Evolutionary conservation across 2,329 filamentous ascomycete genomes (phyloP).

Genomic region (Setomelanomma holmii): DNA sequence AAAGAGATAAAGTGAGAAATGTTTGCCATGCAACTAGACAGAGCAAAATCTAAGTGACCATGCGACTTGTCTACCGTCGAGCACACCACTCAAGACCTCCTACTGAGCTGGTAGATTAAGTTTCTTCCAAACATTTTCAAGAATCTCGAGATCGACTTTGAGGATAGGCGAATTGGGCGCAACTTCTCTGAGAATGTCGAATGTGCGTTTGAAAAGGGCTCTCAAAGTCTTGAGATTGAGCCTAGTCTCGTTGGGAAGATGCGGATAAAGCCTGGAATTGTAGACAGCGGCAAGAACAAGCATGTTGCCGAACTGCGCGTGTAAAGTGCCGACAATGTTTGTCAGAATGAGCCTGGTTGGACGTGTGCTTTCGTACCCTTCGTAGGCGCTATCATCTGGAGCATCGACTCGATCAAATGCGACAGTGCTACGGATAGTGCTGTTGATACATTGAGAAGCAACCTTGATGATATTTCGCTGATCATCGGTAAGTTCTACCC

Average conservation of each 20-base stretch:
- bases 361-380: slow-evolving; percentile 63
- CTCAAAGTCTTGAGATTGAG: slow-evolving; percentile 35
- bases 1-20: slow-evolving; percentile 10
- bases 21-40: too few relatives aligned
- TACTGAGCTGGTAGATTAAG: slow-evolving; percentile 15
- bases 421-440: slow-evolving; percentile 82
- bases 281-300: slow-evolving; percentile 86
- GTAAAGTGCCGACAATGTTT: slow-evolving; percentile 94
- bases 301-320: slow-evolving; percentile 93
- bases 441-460: slow-evolving; percentile 50
- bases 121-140: slow-evolving; percentile 55
- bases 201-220: slow-evolving; percentile 61
- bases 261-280: slow-evolving; percentile 60
- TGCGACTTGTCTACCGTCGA: too few relatives aligned
- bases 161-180: slow-evolving; percentile 78
- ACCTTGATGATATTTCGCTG: slow-evolving; percentile 36
- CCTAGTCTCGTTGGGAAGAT: slow-evolving; percentile 29
- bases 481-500: slow-evolving; percentile 35
- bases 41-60: too few relatives aligned
- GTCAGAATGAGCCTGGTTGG: slow-evolving; percentile 78
- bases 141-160: slow-evolving; percentile 74
- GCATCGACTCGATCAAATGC: slow-evolving; percentile 73
- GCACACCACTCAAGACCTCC: not conserved
- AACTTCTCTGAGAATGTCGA: slow-evolving; percentile 74
- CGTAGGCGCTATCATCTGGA: slow-evolving; percentile 29